Evolutionary conservation across 805 yeast genomes (phyloP), one percentile per base, ranked within the genome.

Genomic region (Yarrowia yakushimensis): DNA sequence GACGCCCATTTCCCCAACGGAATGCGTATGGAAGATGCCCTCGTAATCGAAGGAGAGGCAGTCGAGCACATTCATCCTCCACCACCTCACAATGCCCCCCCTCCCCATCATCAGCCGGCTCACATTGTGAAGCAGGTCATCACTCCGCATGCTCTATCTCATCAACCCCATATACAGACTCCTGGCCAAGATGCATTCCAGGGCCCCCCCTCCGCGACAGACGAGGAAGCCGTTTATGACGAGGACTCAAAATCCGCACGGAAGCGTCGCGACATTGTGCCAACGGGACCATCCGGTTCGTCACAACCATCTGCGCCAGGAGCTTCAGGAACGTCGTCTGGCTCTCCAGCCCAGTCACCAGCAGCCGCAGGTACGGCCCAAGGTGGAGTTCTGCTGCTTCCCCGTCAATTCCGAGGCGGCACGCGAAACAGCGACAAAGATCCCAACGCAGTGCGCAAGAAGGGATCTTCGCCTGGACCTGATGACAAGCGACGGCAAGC

Each of bases 1-100:
- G 91, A 87, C 64, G 74, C 75, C 20, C 81, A 79, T 67, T 88
- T 75, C 69, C 89, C 91, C 0, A 70, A 76, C n/a, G 90, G 90
- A 0, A 88, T 87, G 91, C 66, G 71, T 2, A 81, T 86, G 79
- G 74, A 76, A 17, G 90, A 86, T 55, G 87, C 93, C 0, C 77
- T 88, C 30, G 71, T 86, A 1, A 78, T 87, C 13, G 88, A 81
- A n/a, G 72, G 77, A 0, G 79, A 82, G 1, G 55, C 63, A 1
- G 18, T 18, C 11, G 42, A 52, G 22, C 31, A 15, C 2, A 20
- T 27, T 17, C 48, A 42, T 11, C 31, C 48, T 6, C 31, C 50
- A 11, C 23, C 34, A 6, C 23, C 33, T 1, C 34, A 43, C 6
- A 22, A 27, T 27, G 22, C 31, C 3, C 23, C 50, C 28, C 34